These are phyloP conservation scores for Aspergillus intermedius DNA, from an alignment of 2,329 filamentous ascomycete species.

Conservation along the genomic window DNA sequence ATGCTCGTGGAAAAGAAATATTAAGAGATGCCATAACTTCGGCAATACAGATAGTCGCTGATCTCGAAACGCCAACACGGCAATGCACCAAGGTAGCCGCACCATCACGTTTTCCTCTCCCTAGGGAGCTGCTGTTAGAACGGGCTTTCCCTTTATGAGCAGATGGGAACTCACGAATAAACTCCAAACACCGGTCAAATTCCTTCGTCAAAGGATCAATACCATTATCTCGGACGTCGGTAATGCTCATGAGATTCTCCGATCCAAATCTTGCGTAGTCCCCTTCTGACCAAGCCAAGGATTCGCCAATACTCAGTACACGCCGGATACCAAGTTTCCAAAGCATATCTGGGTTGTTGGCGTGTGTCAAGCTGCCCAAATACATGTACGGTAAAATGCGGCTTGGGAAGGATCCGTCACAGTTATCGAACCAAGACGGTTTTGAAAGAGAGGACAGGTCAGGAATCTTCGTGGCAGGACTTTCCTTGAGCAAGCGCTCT, in stretches of 20 bases:
- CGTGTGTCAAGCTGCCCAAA: slow-evolving; percentile 84
- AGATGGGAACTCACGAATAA: slow-evolving; percentile 65
- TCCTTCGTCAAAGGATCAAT: slow-evolving; percentile 85
- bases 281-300: slow-evolving; percentile 69
- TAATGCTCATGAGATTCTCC: slow-evolving; percentile 73
- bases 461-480: slow-evolving; percentile 23
- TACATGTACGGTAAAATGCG: slow-evolving; percentile 92
- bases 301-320: slow-evolving; percentile 87
- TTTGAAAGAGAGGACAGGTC: slow-evolving; percentile 34
- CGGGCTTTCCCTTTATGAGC: neutral
- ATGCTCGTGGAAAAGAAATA: slow-evolving; percentile 83
- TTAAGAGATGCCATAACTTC: slow-evolving; percentile 83
- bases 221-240: slow-evolving; percentile 91
- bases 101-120: slow-evolving; percentile 67
- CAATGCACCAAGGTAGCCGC: slow-evolving; percentile 92
- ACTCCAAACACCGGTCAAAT: slow-evolving; percentile 77
- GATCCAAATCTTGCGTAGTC: slow-evolving; percentile 65
- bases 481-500: slow-evolving; percentile 60
- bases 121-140: slow-evolving; percentile 42
- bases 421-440: slow-evolving; percentile 71
- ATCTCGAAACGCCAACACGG: slow-evolving; percentile 88
- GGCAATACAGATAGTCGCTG: slow-evolving; percentile 97
- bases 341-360: slow-evolving; percentile 84
- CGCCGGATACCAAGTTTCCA: slow-evolving; percentile 74
- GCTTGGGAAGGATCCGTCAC: slow-evolving; percentile 88